Evolutionary conservation across 78 protist genomes (phyloP).

Genomic region (Speleostelium caveatum): DNA sequence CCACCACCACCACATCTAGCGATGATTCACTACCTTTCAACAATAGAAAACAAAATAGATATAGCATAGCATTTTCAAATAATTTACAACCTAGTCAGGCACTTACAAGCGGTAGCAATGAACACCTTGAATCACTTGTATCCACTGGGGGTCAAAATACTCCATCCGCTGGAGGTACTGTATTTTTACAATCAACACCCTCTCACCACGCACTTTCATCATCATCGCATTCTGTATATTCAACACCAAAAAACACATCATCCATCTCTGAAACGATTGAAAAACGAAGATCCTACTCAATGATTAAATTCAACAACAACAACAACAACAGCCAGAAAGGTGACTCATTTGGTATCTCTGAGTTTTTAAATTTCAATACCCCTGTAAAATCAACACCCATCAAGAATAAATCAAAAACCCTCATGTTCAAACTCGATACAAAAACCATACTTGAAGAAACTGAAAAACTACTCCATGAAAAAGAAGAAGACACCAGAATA

Average conservation of each 20-base stretch:
- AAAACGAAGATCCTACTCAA: neutral
- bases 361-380: slow-evolving; percentile 34
- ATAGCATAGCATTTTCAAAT: neutral
- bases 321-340: neutral
- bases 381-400: neutral
- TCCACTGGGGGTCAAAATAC: too few species aligned
- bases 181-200: neutral
- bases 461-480: slow-evolving; percentile 52
- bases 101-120: neutral
- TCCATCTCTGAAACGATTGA: neutral
- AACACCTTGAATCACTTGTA: too few species aligned
- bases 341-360: neutral
- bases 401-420: slow-evolving; percentile 45
- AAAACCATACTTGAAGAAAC: slow-evolving; percentile 52
- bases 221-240: neutral
- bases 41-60: neutral
- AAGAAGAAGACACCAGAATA: slow-evolving; percentile 61
- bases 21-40: too few species aligned
- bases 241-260: slow-evolving; percentile 15
- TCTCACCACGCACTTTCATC: neutral
- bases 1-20: neutral
- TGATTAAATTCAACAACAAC: neutral
- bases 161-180: slow-evolving; percentile 29
- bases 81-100: neutral
- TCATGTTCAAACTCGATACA: slow-evolving; percentile 57